Conservation (phyloP, 192 early-diverging fungal species). For the Backusella mclennaniae region DNA sequence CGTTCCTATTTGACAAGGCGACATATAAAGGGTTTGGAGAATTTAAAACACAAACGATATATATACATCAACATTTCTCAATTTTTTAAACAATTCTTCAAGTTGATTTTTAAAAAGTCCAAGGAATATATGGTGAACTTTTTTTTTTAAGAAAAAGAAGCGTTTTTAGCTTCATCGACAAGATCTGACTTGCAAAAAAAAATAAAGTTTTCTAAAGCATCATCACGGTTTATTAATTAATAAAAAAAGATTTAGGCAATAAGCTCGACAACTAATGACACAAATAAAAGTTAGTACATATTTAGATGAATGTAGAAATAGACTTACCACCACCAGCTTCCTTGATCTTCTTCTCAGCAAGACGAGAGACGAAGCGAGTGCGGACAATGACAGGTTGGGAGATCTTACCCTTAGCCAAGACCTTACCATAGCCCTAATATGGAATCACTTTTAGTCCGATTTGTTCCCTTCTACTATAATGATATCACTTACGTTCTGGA, state of each 20-base stretch:
- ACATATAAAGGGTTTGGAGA: neutral
- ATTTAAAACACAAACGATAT: neutral
- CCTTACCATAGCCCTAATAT: slow-evolving; percentile 88
- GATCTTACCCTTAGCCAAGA: slow-evolving; percentile 92
- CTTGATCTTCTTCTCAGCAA: slow-evolving; percentile 99
- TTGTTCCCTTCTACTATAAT: slow-evolving; percentile 1
- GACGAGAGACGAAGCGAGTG: slow-evolving; percentile 85
- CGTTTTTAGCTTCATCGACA: neutral
- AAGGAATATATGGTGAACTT: neutral
- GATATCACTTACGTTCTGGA: slow-evolving; percentile 39
- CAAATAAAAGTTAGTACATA: neutral
- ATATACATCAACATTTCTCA: neutral
- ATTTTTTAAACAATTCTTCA: neutral
- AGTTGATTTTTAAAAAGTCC: neutral
- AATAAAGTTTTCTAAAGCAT: neutral
- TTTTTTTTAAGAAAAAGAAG: no score
- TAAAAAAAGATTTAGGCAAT: slow-evolving; percentile 46
- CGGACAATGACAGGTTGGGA: slow-evolving; percentile 95
- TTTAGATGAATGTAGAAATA: neutral
- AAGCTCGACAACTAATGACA: slow-evolving; percentile 47
- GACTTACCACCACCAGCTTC: slow-evolving; percentile 81
- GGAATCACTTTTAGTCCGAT: neutral
- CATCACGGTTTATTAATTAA: slow-evolving; percentile 6
- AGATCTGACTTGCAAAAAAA: neutral
- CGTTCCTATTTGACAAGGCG: neutral